Percentiles rank a stretch among this genome's conserved stretches.
phyloP scores from a whole-genome alignment of 116 monocot species.

The Phalaenopsis hybrid region DNA sequence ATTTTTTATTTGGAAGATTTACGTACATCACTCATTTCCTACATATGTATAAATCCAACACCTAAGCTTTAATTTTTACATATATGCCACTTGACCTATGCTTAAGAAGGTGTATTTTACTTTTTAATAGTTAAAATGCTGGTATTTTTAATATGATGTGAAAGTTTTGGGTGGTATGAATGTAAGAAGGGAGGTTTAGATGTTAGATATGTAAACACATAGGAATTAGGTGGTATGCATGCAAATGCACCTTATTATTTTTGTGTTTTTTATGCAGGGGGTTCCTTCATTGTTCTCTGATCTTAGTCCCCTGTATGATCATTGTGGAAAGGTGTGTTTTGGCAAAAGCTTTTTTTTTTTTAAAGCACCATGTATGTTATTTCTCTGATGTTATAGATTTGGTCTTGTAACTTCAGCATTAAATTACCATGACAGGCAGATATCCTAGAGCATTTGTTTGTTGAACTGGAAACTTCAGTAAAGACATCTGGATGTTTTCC shows the following conservation, averaged over 20 bases:
- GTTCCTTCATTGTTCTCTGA: slow-evolving; percentile 97
- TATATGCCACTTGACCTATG: no score
- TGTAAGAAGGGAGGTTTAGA: no score
- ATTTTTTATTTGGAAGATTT: no score
- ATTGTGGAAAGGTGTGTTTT: slow-evolving; percentile 53
- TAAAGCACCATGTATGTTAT: neutral
- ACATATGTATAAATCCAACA: no score
- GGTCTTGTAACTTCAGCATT: neutral
- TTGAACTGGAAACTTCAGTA: slow-evolving; percentile 70
- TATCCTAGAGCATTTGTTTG: slow-evolving; percentile 72
- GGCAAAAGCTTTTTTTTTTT: neutral
- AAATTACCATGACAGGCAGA: slow-evolving; percentile 39
- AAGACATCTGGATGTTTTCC: slow-evolving; percentile 67
- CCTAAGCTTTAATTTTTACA: no score
- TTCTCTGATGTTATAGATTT: neutral
- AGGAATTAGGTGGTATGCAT: no score
- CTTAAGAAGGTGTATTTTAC: no score
- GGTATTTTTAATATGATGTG: no score
- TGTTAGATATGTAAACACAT: no score
- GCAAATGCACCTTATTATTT: neutral
- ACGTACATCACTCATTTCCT: no score
- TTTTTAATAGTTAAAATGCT: no score
- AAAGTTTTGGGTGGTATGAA: no score
- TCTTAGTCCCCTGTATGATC: slow-evolving; percentile 81
- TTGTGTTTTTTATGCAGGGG: slow-evolving; percentile 40